Evolutionary conservation across 768 basidiomycete species (phyloP).

Genomic region (Mycena alexandri): DNA sequence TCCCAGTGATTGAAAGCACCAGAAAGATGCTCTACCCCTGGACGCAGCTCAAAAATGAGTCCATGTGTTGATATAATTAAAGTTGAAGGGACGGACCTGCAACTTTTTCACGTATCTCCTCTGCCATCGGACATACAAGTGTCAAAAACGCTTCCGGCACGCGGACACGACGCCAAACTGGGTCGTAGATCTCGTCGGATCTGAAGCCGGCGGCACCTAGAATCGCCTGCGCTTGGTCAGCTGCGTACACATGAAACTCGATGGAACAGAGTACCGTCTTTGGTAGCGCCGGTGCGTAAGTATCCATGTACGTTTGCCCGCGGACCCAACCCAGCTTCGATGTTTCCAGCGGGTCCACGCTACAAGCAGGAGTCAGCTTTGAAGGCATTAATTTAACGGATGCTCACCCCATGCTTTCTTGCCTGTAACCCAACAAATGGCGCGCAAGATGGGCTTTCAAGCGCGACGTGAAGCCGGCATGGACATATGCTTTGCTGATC

Average conservation of each 20-base stretch:
- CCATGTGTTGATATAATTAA: no score
- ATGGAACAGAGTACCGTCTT: neutral
- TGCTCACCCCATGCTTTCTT: conserved; percentile 29
- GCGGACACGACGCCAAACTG: conserved; percentile 40
- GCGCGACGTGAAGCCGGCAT: conserved; percentile 35
- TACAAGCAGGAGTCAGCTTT: no score
- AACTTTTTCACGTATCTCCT: conserved; percentile 36
- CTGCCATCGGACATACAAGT: conserved; percentile 46
- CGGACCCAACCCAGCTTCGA: conserved; percentile 11
- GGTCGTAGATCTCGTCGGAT: conserved; percentile 41
- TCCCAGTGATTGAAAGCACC: conserved; percentile 44
- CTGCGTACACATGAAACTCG: neutral
- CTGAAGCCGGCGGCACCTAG: conserved; percentile 44
- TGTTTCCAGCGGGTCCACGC: neutral
- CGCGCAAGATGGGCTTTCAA: conserved; percentile 44
- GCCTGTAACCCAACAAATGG: conserved; percentile 42
- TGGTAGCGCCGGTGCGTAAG: conserved; percentile 14
- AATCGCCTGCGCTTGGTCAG: conserved; percentile 39
- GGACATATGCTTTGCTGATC: conserved; percentile 31
- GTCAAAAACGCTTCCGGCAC: conserved; percentile 43
- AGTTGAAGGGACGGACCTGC: conserved; percentile 28
- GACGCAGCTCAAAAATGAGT: neutral
- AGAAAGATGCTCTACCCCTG: conserved; percentile 35
- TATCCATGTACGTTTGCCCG: conserved; percentile 17
- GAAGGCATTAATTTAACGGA: no score